Percentiles rank a stretch among this genome's conserved stretches.
phyloP scores from a whole-genome alignment of 1,284 basidiomycete species.

The Microbotryum intermedium region DNA sequence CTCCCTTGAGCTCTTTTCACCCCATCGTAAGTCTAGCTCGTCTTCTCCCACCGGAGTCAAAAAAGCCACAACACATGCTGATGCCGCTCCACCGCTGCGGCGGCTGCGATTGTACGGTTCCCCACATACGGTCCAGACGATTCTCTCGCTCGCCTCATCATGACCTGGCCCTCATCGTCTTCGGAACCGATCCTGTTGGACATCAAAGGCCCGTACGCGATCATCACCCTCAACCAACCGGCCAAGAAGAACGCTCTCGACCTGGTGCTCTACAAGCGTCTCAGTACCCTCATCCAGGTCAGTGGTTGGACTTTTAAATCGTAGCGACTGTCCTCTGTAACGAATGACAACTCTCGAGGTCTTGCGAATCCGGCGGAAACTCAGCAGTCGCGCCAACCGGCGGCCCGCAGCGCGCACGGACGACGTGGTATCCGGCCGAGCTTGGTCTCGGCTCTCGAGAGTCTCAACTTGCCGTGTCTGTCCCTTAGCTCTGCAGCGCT shows the following conservation, averaged over 20 bases:
- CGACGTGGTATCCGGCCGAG: neutral
- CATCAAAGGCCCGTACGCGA: constrained; percentile 16
- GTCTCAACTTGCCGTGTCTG: constrained; percentile 1
- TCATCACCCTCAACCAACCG: constrained; percentile 25
- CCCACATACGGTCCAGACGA: too few species aligned
- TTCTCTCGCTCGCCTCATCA: too few species aligned
- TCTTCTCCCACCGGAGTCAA: too few species aligned
- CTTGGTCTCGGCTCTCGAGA: neutral
- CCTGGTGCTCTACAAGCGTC: constrained; percentile 3
- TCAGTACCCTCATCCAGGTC: neutral
- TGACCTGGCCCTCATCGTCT: too few species aligned
- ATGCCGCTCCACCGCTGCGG: too few species aligned
- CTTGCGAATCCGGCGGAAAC: neutral
- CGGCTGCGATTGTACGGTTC: too few species aligned
- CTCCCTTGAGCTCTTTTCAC: too few species aligned
- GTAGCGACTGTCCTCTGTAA: neutral
- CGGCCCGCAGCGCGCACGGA: neutral
- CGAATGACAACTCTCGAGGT: neutral
- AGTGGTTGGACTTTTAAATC: constrained; percentile 3
- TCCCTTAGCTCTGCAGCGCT: accelerated
- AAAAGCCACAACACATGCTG: too few species aligned
- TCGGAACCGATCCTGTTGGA: constrained; percentile 15
- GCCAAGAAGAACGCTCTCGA: constrained; percentile 26
- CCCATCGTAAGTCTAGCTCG: too few species aligned
- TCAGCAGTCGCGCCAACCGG: neutral